Percentiles rank a stretch among this genome's conserved stretches.
Evolutionary conservation across 2,329 filamentous ascomycete species (phyloP).

Genomic region (Alternaria triticina): DNA sequence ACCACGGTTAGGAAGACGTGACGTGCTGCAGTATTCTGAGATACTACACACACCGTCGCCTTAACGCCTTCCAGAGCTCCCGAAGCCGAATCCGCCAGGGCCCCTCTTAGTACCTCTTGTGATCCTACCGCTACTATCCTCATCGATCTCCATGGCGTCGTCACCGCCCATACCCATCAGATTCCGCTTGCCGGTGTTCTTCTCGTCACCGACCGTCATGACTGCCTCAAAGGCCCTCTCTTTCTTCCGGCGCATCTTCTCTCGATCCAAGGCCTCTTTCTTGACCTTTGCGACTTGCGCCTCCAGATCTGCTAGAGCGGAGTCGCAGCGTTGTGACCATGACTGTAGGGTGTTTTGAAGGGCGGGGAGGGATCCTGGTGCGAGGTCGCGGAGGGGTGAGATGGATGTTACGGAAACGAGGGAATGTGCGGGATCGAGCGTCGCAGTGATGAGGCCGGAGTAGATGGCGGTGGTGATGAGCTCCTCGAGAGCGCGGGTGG

Average conservation of each 20-base stretch:
- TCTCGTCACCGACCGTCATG: slow-evolving; percentile 36
- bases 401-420: slow-evolving; percentile 80
- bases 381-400: slow-evolving; percentile 84
- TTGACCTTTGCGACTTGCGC: slow-evolving; percentile 73
- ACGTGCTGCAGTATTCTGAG: neutral
- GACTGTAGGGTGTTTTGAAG: slow-evolving; percentile 72
- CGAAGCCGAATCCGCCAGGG: slow-evolving; percentile 33
- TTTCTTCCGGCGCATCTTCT: slow-evolving; percentile 52
- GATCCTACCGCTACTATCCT: slow-evolving; percentile 35
- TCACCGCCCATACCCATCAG: slow-evolving; percentile 28
- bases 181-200: slow-evolving; percentile 32
- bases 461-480: slow-evolving; percentile 90
- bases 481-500: slow-evolving; percentile 76
- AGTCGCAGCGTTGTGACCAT: slow-evolving; percentile 81
- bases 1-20: neutral
- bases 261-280: slow-evolving; percentile 47
- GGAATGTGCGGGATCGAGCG: slow-evolving; percentile 78
- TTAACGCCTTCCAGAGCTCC: slow-evolving; percentile 35
- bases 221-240: slow-evolving; percentile 47
- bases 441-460: slow-evolving; percentile 78
- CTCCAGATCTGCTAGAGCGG: slow-evolving; percentile 77
- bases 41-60: slow-evolving; percentile 14
- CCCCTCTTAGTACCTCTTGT: slow-evolving; percentile 41
- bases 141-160: slow-evolving; percentile 48
- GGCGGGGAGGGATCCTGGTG: slow-evolving; percentile 71